A percentile compares a stretch with the other conserved stretches of the same genome.
Evolutionary conservation across 371 early-diverging fungal species (phyloP).

Genomic region (Phascolomyces articulosus): DNA sequence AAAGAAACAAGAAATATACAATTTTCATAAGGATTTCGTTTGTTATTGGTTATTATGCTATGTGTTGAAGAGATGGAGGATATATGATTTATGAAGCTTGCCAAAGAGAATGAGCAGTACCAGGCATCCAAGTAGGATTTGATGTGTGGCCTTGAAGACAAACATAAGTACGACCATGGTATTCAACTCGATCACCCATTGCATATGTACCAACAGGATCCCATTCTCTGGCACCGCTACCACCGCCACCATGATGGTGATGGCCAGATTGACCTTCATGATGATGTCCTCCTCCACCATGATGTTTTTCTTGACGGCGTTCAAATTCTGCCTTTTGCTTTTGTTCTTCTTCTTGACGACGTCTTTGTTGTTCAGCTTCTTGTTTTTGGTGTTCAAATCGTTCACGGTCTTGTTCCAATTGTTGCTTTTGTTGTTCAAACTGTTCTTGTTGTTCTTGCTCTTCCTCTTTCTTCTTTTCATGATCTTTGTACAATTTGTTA

Average conservation of each 20-base stretch:
- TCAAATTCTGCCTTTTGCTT: slow-evolving; percentile 8
- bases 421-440: slow-evolving; percentile 31
- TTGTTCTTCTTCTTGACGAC: slow-evolving; percentile 14
- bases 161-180: slow-evolving; percentile 49
- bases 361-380: slow-evolving; percentile 20
- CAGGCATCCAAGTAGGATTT: slow-evolving; percentile 62
- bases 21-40: background rate
- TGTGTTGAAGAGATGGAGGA: too few species aligned
- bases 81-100: slow-evolving; percentile 37
- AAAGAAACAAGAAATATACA: background rate
- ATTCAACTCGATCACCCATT: slow-evolving; percentile 57
- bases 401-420: slow-evolving; percentile 27
- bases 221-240: slow-evolving; percentile 47
- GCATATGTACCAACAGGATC: slow-evolving; percentile 57
- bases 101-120: slow-evolving; percentile 60
- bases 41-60: too few species aligned
- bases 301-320: slow-evolving; percentile 16
- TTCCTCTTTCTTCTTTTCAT: slow-evolving; percentile 37
- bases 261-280: background rate
- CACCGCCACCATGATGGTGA: slow-evolving; percentile 5
- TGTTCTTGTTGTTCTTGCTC: slow-evolving; percentile 34
- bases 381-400: slow-evolving; percentile 28
- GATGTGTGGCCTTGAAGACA: slow-evolving; percentile 59
- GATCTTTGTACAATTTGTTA: slow-evolving; percentile 49
- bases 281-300: slow-evolving; percentile 14